A percentile compares a stretch with the other conserved stretches of the same genome.
Evolutionary conservation across 75 land plant genomes (phyloP).

Genomic region (Gnetum montanum): DNA sequence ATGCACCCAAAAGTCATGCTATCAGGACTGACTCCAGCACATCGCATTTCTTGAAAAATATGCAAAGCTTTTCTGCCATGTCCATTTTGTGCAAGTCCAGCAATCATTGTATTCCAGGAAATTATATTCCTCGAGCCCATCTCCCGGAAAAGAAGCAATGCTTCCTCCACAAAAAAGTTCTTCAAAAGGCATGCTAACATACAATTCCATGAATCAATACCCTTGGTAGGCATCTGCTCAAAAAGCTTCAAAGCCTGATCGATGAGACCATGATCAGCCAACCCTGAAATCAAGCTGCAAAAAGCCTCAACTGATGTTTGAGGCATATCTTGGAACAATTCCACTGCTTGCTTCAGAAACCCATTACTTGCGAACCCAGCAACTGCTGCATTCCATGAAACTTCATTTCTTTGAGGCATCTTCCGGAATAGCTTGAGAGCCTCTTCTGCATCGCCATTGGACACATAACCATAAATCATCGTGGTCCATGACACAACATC

Average conservation of each 20-base stretch:
- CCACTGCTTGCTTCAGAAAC: constrained; percentile 5
- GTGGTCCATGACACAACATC: constrained; percentile 12
- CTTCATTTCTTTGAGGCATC: constrained; percentile 7
- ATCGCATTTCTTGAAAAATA: constrained; percentile 23
- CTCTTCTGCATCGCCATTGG: neutral
- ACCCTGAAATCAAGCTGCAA: constrained; percentile 4
- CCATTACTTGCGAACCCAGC: constrained; percentile 10
- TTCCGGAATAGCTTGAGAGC: neutral
- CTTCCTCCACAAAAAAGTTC: constrained; percentile 1
- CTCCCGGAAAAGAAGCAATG: neutral
- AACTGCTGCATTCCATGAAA: constrained; percentile 15
- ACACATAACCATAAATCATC: constrained; percentile 7
- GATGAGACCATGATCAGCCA: neutral
- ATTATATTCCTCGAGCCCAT: constrained; percentile 8
- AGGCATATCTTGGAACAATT: constrained; percentile 6
- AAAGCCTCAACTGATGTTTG: neutral
- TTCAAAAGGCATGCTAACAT: constrained; percentile 5
- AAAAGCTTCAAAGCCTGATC: neutral
- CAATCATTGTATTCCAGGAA: constrained; percentile 10
- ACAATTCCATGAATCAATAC: neutral
- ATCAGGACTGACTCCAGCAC: constrained; percentile 7
- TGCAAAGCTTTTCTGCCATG: constrained; percentile 19
- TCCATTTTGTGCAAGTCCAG: constrained; percentile 28
- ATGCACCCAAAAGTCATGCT: constrained; percentile 14
- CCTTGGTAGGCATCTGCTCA: neutral